Conservation (phyloP, 129 eudicot genomes). For the Mikania micrantha region DNA sequence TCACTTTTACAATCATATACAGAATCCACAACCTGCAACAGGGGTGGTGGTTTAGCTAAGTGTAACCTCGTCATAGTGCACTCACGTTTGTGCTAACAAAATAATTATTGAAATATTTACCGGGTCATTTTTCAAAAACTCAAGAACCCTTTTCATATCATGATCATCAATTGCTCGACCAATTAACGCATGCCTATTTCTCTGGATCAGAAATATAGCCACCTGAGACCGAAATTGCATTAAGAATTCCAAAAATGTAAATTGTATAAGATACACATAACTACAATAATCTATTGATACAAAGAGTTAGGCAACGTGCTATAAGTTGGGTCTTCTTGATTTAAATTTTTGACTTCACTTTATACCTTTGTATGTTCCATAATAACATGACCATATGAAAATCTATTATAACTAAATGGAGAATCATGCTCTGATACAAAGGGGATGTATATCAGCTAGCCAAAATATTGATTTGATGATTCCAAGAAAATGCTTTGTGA, state of each 20-base stretch:
- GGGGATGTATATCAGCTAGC: neutral
- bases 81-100: neutral
- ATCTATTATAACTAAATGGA: neutral
- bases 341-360: neutral
- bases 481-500: neutral
- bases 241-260: neutral
- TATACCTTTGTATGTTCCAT: neutral
- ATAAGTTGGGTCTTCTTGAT: neutral
- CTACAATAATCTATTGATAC: neutral
- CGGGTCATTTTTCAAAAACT: slow-evolving; percentile 26
- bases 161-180: slow-evolving; percentile 96
- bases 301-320: neutral
- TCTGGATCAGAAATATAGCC: slow-evolving; percentile 29
- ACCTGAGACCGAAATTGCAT: slow-evolving; percentile 43
- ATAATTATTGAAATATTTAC: neutral
- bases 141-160: slow-evolving; percentile 90
- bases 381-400: neutral
- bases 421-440: neutral
- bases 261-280: neutral
- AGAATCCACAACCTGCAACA: slow-evolving; percentile 87
- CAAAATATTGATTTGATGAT: neutral
- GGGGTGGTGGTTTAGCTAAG: slow-evolving; percentile 2
- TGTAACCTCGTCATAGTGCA: slow-evolving; percentile 3
- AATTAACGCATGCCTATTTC: slow-evolving; percentile 91
- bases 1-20: slow-evolving; percentile 97